phyloP scores from a whole-genome alignment of 768 basidiomycete genomes.

The Naganishia vishniacii region DNA sequence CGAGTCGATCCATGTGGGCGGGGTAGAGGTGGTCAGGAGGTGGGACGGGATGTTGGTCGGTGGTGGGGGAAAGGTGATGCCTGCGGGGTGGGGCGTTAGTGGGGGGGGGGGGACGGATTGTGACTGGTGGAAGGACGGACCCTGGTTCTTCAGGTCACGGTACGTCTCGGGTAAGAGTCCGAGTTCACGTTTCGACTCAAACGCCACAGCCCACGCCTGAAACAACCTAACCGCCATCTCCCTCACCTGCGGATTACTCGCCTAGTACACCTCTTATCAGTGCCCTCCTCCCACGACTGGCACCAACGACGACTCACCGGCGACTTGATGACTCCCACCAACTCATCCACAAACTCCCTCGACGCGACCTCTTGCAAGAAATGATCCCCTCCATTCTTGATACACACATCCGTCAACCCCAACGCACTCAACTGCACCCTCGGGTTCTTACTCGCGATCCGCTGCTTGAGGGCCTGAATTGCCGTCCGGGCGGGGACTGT shows the following conservation, averaged over 20 bases:
- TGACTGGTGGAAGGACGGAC: slow-evolving; percentile 54
- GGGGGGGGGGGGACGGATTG: slow-evolving; percentile 38
- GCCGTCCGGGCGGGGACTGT: slow-evolving; percentile 76
- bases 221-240: slow-evolving; percentile 66
- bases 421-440: slow-evolving; percentile 88
- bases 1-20: slow-evolving; percentile 96
- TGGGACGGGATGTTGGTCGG: slow-evolving; percentile 35
- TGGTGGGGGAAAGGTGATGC: slow-evolving; percentile 41
- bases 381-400: slow-evolving; percentile 95
- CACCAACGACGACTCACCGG: slow-evolving; percentile 52
- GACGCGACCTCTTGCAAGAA: slow-evolving; percentile 79
- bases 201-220: slow-evolving; percentile 92
- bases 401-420: slow-evolving; percentile 77
- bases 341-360: slow-evolving; percentile 87
- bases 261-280: slow-evolving; percentile 30
- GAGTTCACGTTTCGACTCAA: slow-evolving; percentile 71
- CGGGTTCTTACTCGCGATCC: slow-evolving; percentile 88
- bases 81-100: slow-evolving; percentile 49
- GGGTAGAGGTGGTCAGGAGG: slow-evolving; percentile 44
- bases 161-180: slow-evolving; percentile 75
- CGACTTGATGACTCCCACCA: slow-evolving; percentile 78
- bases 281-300: neutral
- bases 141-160: slow-evolving; percentile 67
- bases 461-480: slow-evolving; percentile 77
- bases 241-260: slow-evolving; percentile 75